phyloP scores from a whole-genome alignment of 1,284 basidiomycete genomes.

The Tremellales sp. region DNA sequence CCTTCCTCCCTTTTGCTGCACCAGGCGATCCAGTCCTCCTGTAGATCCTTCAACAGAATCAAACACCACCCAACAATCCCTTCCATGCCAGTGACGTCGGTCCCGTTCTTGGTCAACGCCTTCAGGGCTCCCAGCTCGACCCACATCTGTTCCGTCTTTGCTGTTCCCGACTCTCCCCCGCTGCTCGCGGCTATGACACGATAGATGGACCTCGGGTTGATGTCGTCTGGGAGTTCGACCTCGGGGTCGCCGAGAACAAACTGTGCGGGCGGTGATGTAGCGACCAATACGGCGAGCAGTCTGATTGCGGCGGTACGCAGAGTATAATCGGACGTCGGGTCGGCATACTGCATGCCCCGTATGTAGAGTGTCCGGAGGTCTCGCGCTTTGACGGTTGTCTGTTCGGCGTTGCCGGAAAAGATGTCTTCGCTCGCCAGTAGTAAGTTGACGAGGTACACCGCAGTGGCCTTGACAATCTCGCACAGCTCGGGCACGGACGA shows the following conservation, averaged over 20 bases:
- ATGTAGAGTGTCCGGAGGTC: slow-evolving; percentile 29
- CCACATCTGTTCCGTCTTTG: slow-evolving; percentile 30
- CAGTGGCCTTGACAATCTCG: slow-evolving; percentile 35
- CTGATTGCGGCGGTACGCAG: slow-evolving; percentile 38
- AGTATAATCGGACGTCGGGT: slow-evolving; percentile 21
- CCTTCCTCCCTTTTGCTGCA: slow-evolving; percentile 20
- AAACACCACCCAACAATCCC: slow-evolving; percentile 40
- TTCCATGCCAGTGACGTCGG: slow-evolving; percentile 27
- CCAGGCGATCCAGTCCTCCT: slow-evolving; percentile 32
- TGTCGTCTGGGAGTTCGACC: slow-evolving; percentile 17
- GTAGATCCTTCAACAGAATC: slow-evolving; percentile 18
- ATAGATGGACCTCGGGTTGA: slow-evolving; percentile 32
- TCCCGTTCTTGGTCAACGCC: slow-evolving; percentile 35
- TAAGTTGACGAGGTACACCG: slow-evolving; percentile 29
- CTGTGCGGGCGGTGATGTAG: slow-evolving; percentile 25
- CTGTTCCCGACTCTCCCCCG: slow-evolving; percentile 10
- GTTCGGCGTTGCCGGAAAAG: slow-evolving; percentile 3
- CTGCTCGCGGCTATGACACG: slow-evolving; percentile 22
- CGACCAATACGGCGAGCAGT: slow-evolving; percentile 35
- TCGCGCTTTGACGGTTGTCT: slow-evolving; percentile 9
- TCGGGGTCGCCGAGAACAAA: slow-evolving; percentile 16
- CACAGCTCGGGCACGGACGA: slow-evolving; percentile 20
- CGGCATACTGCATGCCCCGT: slow-evolving; percentile 26
- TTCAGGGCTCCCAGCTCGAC: slow-evolving; percentile 39
- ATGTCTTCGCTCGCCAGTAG: slow-evolving; percentile 21